Percentiles rank a stretch among this genome's conserved stretches.
phyloP scores from a whole-genome alignment of 441 rosid species.

The Caryocar brasiliense region DNA sequence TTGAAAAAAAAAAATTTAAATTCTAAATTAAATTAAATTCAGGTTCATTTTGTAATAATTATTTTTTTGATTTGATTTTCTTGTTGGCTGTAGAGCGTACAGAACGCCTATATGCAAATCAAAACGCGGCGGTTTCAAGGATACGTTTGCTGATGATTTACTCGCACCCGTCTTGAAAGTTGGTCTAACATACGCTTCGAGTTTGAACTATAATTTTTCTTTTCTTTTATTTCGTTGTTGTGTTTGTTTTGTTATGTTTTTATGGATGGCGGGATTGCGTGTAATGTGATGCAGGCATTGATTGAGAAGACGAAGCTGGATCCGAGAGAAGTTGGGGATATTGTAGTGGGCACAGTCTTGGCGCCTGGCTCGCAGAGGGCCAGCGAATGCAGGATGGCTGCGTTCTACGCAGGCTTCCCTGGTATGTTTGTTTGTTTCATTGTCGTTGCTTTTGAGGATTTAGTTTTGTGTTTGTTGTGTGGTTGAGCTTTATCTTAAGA shows the following conservation, averaged over 20 bases:
- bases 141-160: slow-evolving; percentile 84
- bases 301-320: slow-evolving; percentile 70
- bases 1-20: too few relatives aligned
- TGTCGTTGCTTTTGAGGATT: neutral
- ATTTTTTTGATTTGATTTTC: neutral
- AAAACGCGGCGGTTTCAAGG: slow-evolving; percentile 89
- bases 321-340: slow-evolving; percentile 91
- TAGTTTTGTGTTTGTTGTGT: neutral
- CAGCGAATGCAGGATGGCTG: slow-evolving; percentile 92
- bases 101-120: slow-evolving; percentile 85
- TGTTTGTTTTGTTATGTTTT: neutral
- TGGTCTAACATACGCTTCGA: too few relatives aligned
- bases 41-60: neutral
- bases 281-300: slow-evolving; percentile 43
- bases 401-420: slow-evolving; percentile 96
- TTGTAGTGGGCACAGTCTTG: slow-evolving; percentile 89
- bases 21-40: neutral
- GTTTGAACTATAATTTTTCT: too few relatives aligned
- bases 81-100: slow-evolving; percentile 45
- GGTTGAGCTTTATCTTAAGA: neutral
- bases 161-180: slow-evolving; percentile 91
- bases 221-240: neutral
- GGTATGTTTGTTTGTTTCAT: slow-evolving; percentile 36
- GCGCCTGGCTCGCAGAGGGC: slow-evolving; percentile 93
- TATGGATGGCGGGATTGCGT: neutral